phyloP scores from a whole-genome alignment of 2,329 filamentous ascomycete species.

The Colletotrichum brevisporum region DNA sequence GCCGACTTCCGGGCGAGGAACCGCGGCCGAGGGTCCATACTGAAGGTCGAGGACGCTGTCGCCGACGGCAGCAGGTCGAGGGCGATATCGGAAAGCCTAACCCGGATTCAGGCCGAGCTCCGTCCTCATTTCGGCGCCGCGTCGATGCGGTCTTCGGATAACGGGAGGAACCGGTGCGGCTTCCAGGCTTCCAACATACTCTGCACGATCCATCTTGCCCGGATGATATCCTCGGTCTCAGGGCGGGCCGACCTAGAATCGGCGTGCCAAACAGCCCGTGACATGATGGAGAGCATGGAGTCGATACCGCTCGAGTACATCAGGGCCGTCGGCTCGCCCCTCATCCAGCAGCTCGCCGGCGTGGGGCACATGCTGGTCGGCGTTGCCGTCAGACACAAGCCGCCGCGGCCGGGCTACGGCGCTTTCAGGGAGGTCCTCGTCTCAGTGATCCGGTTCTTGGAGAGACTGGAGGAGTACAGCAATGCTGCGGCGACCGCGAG shows the following conservation, averaged over 20 bases:
- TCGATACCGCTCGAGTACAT: constrained; percentile 21
- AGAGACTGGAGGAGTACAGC: not conserved
- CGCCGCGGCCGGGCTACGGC: not conserved
- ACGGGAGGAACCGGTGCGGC: constrained; percentile 27
- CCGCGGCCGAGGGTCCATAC: constrained; percentile 24
- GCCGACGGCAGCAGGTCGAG: not conserved
- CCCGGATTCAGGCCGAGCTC: constrained; percentile 21
- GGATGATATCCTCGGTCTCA: constrained; percentile 11
- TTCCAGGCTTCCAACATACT: constrained; percentile 31
- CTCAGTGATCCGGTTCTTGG: not conserved
- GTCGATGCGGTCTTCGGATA: constrained; percentile 1
- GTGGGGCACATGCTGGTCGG: constrained; percentile 24
- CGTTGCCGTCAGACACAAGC: not conserved
- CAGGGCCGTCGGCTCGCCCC: constrained; percentile 13
- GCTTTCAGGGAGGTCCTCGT: not conserved
- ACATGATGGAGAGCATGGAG: constrained; percentile 28
- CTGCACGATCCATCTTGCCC: constrained; percentile 24
- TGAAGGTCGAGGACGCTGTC: not conserved
- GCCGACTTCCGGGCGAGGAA: constrained; percentile 42
- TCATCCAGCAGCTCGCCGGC: constrained; percentile 17
- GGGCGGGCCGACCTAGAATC: not conserved
- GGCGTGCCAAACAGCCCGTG: not conserved
- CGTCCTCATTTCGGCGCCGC: constrained; percentile 5
- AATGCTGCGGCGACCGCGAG: not conserved
- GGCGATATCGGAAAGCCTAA: not conserved